Base-by-base conservation (phyloP, 2,329 filamentous ascomycete genomes). In the Dactylellina drechsleri region DNA sequence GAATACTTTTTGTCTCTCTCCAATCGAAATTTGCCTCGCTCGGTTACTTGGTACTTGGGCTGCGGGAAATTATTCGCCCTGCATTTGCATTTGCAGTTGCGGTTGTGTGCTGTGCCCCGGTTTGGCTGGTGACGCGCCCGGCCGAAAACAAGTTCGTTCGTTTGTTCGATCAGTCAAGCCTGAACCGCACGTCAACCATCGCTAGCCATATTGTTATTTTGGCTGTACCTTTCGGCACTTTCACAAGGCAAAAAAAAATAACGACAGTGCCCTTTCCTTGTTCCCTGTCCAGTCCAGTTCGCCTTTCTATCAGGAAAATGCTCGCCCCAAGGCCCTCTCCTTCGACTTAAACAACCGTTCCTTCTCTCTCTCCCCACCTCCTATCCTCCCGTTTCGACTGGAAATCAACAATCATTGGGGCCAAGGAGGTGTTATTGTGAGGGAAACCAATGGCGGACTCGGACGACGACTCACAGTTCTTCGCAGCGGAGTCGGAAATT, bases 261-360 rank as follows among this genome's bases (percentile, higher is more conserved):
- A 43, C 43, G 31, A 36, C 31, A 2, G 56, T 16, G 23, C 31
- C 20, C 18, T 28, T 12, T 16, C 31, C 23, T 26, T 62, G 41
- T 31, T 20, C 26, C 31, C 59, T 60, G 31, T 36, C 31, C 10
- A 36, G 31, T 56, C 18, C 40, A 23, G 10, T 23, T n/a, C 18
- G 20, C 36, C 20, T 43, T n/a, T 28, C 20, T 58, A 36, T 66
- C 56, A 67, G 70, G 70, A 74, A 62, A 67, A 74, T 74, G 70
- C 70, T 74, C 36, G 70, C 70, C 70, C 58, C 67, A 64, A 74
- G 70, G 67, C 70, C 70, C 61, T 74, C 70, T 74, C 67, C 70
- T 58, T 65, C 43, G 68, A 62, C 68, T 43, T 65, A 20, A 65
- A 28, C 13, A 47, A 31, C 23, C 40, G 13, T 49, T 56, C 20